Conservation (phyloP, 495 filamentous ascomycete genomes). For the Podospora comata region DNA sequence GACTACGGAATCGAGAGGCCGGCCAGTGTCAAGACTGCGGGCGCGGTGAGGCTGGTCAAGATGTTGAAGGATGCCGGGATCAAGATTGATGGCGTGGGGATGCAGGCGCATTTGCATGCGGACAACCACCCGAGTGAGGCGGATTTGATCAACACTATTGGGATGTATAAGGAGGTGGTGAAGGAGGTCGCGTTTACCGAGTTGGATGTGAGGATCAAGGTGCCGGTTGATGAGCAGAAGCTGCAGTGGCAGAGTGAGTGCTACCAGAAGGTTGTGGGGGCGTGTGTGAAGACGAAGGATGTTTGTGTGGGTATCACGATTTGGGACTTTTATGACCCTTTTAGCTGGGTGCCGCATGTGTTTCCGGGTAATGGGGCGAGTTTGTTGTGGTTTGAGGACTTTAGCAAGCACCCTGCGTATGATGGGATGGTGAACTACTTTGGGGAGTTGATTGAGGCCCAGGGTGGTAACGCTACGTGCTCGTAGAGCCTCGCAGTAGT, state of each 20-base stretch:
- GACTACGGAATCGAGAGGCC: constrained; percentile 63
- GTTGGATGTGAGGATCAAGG: constrained; percentile 55
- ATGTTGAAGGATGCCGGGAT: constrained; percentile 49
- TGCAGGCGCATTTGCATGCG: constrained; percentile 59
- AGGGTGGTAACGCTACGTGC: not conserved
- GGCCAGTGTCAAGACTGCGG: constrained; percentile 21
- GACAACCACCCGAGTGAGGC: constrained; percentile 47
- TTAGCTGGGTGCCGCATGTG: constrained; percentile 56
- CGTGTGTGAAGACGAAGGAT: constrained; percentile 53
- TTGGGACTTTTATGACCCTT: constrained; percentile 58
- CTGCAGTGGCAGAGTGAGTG: constrained; percentile 55
- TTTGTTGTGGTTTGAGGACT: constrained; percentile 50
- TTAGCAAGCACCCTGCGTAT: constrained; percentile 57
- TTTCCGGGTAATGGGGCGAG: constrained; percentile 56
- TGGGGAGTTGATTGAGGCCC: constrained; percentile 7
- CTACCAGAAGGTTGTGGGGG: constrained; percentile 52
- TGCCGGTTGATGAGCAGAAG: constrained; percentile 46
- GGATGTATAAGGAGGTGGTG: constrained; percentile 46
- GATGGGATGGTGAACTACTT: constrained; percentile 24
- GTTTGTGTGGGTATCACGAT: constrained; percentile 65
- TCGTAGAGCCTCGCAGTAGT: not conserved
- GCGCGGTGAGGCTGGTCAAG: constrained; percentile 52
- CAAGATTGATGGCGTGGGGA: constrained; percentile 61
- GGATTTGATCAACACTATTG: constrained; percentile 45
- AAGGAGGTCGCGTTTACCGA: constrained; percentile 61